A percentile compares a stretch with the other conserved stretches of the same genome.
Conservation (phyloP, 2,329 filamentous ascomycete species). For the Pestalotiopsis sp. region DNA sequence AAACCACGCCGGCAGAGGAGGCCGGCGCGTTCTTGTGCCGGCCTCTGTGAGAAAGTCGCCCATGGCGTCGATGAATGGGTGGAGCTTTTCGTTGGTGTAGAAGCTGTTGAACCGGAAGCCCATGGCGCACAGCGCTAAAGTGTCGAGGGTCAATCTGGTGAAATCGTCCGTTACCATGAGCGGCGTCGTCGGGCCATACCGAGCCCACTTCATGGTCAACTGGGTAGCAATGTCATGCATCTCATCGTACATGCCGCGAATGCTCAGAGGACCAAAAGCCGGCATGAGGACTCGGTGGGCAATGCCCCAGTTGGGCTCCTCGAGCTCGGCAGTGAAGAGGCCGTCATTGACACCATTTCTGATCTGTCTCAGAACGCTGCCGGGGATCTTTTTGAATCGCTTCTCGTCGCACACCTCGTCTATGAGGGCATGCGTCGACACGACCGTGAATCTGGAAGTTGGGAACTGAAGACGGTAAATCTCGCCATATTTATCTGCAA, state of each 20-base stretch:
- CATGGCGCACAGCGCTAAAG: conserved; percentile 60
- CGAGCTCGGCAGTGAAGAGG: conserved; percentile 21
- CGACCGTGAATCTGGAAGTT: conserved; percentile 47
- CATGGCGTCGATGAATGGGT: conserved; percentile 59
- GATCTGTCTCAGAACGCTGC: conserved; percentile 50
- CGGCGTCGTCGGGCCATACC: conserved; percentile 38
- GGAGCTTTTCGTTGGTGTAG: conserved; percentile 52
- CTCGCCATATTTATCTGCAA: conserved; percentile 67
- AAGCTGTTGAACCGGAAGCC: conserved; percentile 59
- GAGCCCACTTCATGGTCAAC: conserved; percentile 55
- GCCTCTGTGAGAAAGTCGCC: conserved; percentile 45
- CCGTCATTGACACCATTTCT: conserved; percentile 47
- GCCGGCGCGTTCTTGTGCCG: conserved; percentile 34
- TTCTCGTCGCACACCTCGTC: conserved; percentile 65
- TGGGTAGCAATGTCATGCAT: conserved; percentile 54
- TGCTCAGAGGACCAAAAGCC: conserved; percentile 52
- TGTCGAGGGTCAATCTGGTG: conserved; percentile 62
- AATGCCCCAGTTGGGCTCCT: conserved; percentile 48
- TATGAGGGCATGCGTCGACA: conserved; percentile 54
- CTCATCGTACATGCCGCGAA: conserved; percentile 54
- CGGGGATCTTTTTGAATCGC: conserved; percentile 60
- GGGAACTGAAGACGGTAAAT: conserved; percentile 59
- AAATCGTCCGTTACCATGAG: conserved; percentile 60
- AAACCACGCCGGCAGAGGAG: conserved; percentile 17
- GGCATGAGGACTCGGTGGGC: conserved; percentile 55